Evolutionary conservation across 1,284 basidiomycete genomes (phyloP), one percentile per base, ranked within the genome.

Genomic region (Pseudozyma thailandica): DNA sequence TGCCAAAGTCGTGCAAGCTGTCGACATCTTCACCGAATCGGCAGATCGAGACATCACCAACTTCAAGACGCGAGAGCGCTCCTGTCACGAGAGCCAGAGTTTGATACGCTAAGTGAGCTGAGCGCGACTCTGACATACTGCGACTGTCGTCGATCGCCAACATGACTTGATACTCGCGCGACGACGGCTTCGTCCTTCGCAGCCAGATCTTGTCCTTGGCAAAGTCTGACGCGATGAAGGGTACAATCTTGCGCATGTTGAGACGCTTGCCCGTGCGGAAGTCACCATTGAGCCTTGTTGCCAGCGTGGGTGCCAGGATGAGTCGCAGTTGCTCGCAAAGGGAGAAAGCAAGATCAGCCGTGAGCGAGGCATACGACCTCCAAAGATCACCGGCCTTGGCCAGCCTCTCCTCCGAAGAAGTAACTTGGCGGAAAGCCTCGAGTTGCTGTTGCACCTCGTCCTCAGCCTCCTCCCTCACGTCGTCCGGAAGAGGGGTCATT

Each of bases 171-270:
- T 98, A 98, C 83, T 98, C 94, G 50, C 96, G 89, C 79, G 92
- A 89, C 77, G 91, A 93, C 0, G 96, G 95, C 61, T 92, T 90
- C 5, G 94, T 97, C 27, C 96, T 88, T 26, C 96, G 90, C 30
- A 98, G 86, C 96, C 96, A 99, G 77, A 98, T 98, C 85, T 96
- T 96, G 87, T 99, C 96, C 84, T 98, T 98, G 57, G 94, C 97
- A 85, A 94, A 99, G 85, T 99, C 96, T 83, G 91, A 93, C 9
- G 96, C 96, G 74, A 99, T 95, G 86, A 97, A 99, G 2, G 93
- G 90, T 56, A 99, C 94, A 83, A 99, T 94, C 86, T 96, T 96
- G 83, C 95, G 93, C 95, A 99, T 98, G 84, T 98, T 98, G 44
- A 99, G 88, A 23, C 96, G 88, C 85, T 98, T 99, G 50, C 96